Percentiles rank a stretch among this genome's conserved stretches.
Evolutionary conservation across 2,329 filamentous ascomycete species (phyloP).

Genomic region (Fusarium goolgardi): DNA sequence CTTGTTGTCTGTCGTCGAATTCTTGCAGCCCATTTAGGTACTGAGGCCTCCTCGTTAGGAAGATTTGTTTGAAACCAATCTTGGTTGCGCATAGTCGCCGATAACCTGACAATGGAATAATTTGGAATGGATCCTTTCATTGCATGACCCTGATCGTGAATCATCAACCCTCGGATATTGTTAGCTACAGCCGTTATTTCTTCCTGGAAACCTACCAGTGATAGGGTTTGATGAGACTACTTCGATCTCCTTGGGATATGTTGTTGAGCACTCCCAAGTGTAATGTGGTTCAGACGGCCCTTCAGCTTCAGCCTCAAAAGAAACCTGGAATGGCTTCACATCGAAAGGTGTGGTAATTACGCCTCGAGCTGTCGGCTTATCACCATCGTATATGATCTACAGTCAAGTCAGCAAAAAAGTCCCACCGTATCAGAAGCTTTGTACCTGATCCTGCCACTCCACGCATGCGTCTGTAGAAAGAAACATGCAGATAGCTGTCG

Average conservation of each 20-base stretch:
- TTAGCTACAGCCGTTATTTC: conserved; percentile 8
- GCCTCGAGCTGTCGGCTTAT: conserved; percentile 60
- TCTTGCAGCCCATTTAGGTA: conserved; percentile 61
- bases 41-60: conserved; percentile 41
- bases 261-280: conserved; percentile 59
- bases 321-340: conserved; percentile 63
- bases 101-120: conserved; percentile 65
- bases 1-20: conserved; percentile 59
- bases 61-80: conserved; percentile 67
- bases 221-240: conserved; percentile 51
- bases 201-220: conserved; percentile 16
- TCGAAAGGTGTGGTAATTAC: conserved; percentile 65
- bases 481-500: conserved; percentile 61
- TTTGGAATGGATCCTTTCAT: conserved; percentile 52
- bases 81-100: conserved; percentile 62
- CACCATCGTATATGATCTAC: conserved; percentile 58
- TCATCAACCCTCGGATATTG: conserved; percentile 56
- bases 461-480: conserved; percentile 65
- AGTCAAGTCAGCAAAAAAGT: conserved; percentile 17
- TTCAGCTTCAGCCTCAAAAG: conserved; percentile 50
- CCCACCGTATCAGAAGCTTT: conserved; percentile 6
- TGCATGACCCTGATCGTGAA: conserved; percentile 51
- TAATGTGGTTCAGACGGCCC: conserved; percentile 52
- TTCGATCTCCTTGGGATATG: conserved; percentile 54
- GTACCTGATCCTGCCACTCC: conserved; percentile 65